Evolutionary conservation across 768 basidiomycete species (phyloP).

Genomic region (Pleurotus citrinopileatus): DNA sequence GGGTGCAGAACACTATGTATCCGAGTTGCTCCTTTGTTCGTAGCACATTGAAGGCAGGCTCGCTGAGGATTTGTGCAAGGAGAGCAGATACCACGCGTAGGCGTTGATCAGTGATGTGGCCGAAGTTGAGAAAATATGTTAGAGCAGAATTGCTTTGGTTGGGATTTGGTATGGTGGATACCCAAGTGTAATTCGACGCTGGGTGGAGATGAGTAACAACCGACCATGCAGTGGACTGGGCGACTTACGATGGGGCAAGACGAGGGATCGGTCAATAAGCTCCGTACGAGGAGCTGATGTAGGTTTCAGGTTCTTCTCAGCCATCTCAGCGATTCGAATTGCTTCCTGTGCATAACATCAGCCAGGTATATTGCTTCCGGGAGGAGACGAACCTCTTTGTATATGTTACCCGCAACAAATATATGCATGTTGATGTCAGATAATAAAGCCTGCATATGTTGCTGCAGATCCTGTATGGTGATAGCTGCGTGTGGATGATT

Average conservation of each 20-base stretch:
- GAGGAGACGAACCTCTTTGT: conserved; percentile 61
- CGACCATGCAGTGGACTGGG: not conserved
- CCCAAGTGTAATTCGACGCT: conserved; percentile 74
- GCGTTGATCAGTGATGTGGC: conserved; percentile 58
- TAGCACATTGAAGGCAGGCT: conserved; percentile 88
- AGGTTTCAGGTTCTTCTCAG: conserved; percentile 62
- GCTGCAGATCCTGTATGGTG: conserved; percentile 65
- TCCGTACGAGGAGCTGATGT: conserved; percentile 54
- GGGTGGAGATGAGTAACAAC: not conserved
- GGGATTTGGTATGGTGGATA: conserved; percentile 68
- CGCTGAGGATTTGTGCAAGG: conserved; percentile 81
- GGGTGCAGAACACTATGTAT: conserved; percentile 74
- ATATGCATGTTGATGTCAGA: conserved; percentile 66
- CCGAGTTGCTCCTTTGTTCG: conserved; percentile 96
- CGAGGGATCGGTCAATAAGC: conserved; percentile 52
- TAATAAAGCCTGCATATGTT: conserved; percentile 58
- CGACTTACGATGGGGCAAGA: conserved; percentile 64
- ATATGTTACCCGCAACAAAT: conserved; percentile 81
- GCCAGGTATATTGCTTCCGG: not conserved
- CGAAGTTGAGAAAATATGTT: conserved; percentile 83
- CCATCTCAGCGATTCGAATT: conserved; percentile 62
- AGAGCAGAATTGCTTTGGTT: conserved; percentile 86
- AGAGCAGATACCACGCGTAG: conserved; percentile 68
- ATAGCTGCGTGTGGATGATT: conserved; percentile 46
- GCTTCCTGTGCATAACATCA: conserved; percentile 58